Conservation (phyloP, 345 rosid species). For the Ceriops decandra region DNA sequence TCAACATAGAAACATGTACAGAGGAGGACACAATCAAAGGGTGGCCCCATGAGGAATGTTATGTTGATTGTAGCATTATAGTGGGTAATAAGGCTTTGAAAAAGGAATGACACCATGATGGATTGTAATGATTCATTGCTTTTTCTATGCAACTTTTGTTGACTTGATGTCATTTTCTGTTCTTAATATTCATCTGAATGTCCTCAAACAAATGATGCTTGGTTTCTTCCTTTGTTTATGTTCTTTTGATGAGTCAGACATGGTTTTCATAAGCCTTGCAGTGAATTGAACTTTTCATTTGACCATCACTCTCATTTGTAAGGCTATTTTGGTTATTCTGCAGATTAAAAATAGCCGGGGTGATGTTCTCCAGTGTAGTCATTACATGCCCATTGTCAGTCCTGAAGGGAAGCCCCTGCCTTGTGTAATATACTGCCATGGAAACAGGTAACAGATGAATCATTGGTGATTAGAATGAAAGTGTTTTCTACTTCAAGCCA, state of each 20-base stretch:
- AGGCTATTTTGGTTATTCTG: conserved; percentile 22
- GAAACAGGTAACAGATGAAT: conserved; percentile 59
- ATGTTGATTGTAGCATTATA: too few relatives aligned
- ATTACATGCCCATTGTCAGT: conserved; percentile 59
- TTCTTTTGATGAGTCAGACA: neutral
- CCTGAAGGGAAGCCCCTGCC: conserved; percentile 72
- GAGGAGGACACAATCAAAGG: too few relatives aligned
- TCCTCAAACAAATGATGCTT: neutral
- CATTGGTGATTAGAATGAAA: neutral
- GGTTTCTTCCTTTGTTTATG: neutral
- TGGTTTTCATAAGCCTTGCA: neutral
- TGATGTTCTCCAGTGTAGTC: conserved; percentile 81
- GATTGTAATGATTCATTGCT: too few relatives aligned
- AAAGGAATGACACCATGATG: too few relatives aligned
- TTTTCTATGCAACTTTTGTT: too few relatives aligned
- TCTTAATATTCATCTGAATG: neutral
- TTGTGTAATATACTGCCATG: conserved; percentile 96
- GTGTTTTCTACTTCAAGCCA: neutral
- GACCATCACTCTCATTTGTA: neutral
- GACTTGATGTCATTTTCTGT: too few relatives aligned
- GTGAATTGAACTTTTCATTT: neutral
- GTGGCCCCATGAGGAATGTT: too few relatives aligned
- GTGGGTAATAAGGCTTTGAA: too few relatives aligned
- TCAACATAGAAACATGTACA: too few relatives aligned
- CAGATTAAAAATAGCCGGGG: conserved; percentile 88